Evolutionary conservation across 352 stramenopile species (phyloP).

Genomic region (Phytophthora cactorum): DNA sequence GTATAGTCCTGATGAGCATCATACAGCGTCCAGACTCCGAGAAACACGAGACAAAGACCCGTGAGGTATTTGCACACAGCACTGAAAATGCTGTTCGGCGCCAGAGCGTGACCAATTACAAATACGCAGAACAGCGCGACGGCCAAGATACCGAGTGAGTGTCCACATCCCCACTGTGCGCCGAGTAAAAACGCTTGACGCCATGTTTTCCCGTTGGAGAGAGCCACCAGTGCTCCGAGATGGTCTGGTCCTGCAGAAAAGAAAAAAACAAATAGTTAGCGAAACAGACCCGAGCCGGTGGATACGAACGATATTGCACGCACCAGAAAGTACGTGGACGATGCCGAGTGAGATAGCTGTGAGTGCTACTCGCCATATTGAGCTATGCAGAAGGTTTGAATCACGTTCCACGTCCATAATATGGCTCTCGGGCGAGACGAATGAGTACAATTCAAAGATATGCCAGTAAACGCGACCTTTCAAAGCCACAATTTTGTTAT

Average conservation of each 20-base stretch:
- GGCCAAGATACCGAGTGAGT: constrained; percentile 85
- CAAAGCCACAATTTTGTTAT: constrained; percentile 5
- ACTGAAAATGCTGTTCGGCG: constrained; percentile 30
- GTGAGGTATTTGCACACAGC: constrained; percentile 70
- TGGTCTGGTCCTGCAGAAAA: constrained; percentile 79
- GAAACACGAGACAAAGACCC: constrained; percentile 61
- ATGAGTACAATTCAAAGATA: too few species aligned
- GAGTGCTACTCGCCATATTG: constrained; percentile 31
- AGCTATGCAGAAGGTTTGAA: constrained; percentile 19
- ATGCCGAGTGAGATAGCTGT: constrained; percentile 55
- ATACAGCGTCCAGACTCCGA: constrained; percentile 63
- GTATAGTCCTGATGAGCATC: constrained; percentile 46
- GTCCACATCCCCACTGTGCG: constrained; percentile 88
- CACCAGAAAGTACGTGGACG: constrained; percentile 67
- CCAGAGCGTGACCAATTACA: constrained; percentile 49
- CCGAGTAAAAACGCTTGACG: constrained; percentile 76
- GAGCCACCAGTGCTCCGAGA: constrained; percentile 85
- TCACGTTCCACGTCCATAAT: constrained; percentile 22
- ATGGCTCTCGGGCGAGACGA: too few species aligned
- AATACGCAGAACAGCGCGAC: constrained; percentile 59
- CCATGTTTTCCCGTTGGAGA: constrained; percentile 75
- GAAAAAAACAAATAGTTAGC: not conserved
- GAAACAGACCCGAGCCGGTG: not conserved
- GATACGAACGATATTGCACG: not conserved
- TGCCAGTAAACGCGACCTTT: constrained; percentile 2